Evolutionary conservation across 2,329 filamentous ascomycete genomes (phyloP).

Genomic region (Grosmannia serpens): DNA sequence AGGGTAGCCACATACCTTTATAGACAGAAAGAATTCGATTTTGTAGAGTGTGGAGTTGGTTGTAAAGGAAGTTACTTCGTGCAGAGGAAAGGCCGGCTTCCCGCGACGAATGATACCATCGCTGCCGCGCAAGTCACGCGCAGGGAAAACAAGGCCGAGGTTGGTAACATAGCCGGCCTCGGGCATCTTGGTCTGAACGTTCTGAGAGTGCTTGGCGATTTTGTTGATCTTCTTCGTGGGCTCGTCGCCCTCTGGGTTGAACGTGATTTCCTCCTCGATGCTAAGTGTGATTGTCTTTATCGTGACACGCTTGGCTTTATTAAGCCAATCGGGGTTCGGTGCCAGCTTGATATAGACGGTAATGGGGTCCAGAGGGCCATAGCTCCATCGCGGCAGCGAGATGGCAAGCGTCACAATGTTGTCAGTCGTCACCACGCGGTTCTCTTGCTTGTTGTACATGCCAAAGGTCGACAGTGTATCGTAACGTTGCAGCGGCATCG

Average conservation of each 20-base stretch:
- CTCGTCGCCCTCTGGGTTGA: constrained; percentile 94
- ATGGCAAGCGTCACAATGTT: constrained; percentile 87
- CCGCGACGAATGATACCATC: constrained; percentile 81
- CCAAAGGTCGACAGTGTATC: constrained; percentile 96
- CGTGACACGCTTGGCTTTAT: constrained; percentile 80
- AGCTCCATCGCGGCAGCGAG: constrained; percentile 89
- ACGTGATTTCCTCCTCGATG: constrained; percentile 98
- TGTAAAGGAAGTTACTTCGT: constrained; percentile 82
- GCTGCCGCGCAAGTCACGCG: constrained; percentile 73
- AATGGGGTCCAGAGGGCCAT: constrained; percentile 88
- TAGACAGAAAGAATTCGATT: constrained; percentile 91
- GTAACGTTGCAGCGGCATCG: constrained; percentile 83
- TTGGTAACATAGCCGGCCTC: constrained; percentile 91
- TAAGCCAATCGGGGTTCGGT: constrained; percentile 84
- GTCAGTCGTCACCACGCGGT: constrained; percentile 73
- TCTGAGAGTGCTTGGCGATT: constrained; percentile 71
- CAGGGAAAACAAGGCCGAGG: constrained; percentile 79
- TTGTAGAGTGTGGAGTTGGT: constrained; percentile 93
- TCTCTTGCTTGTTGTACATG: constrained; percentile 97
- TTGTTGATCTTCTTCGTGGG: constrained; percentile 82
- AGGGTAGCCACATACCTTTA: constrained; percentile 55
- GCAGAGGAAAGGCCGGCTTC: constrained; percentile 79
- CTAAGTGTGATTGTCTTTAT: constrained; percentile 88
- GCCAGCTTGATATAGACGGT: constrained; percentile 91
- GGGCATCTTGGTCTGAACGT: constrained; percentile 72